A percentile compares a stretch with the other conserved stretches of the same genome.
Evolutionary conservation across 495 filamentous ascomycete genomes (phyloP).

Genomic region (Geoglossum glabrum): DNA sequence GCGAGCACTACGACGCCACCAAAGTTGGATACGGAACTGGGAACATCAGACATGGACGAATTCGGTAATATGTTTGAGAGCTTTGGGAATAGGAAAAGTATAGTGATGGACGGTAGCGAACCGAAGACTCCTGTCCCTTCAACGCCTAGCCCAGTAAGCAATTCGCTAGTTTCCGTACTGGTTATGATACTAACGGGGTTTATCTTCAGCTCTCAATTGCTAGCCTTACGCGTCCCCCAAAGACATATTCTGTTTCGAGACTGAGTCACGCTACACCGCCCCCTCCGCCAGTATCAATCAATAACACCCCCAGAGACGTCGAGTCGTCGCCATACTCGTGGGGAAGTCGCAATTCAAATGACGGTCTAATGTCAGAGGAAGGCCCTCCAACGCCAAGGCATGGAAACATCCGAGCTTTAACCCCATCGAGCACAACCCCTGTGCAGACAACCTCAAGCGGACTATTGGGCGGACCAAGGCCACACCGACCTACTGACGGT

Average conservation of each 20-base stretch:
- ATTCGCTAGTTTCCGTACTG: background rate
- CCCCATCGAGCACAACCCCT: background rate
- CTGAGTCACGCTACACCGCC: background rate
- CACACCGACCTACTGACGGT: constrained; percentile 14
- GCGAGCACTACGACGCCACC: constrained; percentile 47
- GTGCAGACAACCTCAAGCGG: background rate
- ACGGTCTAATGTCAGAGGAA: constrained; percentile 30
- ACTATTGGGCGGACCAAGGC: background rate
- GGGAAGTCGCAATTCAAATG: constrained; percentile 45
- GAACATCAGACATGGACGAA: constrained; percentile 29
- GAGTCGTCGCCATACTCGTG: constrained; percentile 38
- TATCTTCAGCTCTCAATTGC: background rate
- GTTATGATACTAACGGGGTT: background rate
- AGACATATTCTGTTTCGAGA: background rate
- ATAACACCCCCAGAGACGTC: background rate
- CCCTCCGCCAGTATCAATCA: background rate
- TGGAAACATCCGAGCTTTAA: background rate
- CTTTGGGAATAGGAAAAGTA: constrained; percentile 25
- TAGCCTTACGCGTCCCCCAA: background rate
- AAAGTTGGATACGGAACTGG: constrained; percentile 35
- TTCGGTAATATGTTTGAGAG: constrained; percentile 50
- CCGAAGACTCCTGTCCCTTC: background rate
- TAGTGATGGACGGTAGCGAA: background rate
- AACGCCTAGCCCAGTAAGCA: background rate
- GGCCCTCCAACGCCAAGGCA: background rate